Conservation (phyloP, 2,329 filamentous ascomycete species). For the Fusarium secorum region DNA sequence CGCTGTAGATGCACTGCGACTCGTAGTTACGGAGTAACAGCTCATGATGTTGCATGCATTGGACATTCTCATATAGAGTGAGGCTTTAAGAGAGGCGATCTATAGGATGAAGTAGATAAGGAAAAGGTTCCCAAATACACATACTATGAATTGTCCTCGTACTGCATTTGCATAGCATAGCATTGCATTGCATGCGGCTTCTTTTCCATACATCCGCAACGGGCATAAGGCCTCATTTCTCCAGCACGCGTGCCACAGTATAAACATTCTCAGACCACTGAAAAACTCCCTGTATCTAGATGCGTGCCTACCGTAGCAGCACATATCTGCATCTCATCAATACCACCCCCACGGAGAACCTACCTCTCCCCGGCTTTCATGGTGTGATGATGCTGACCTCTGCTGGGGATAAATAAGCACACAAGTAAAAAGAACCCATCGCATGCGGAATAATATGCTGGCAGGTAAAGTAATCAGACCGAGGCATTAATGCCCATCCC, state of each 20-base stretch:
- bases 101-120: slow-evolving; percentile 7
- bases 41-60: neutral
- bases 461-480: neutral
- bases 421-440: slow-evolving; percentile 14
- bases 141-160: slow-evolving; percentile 15
- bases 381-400: slow-evolving; percentile 33
- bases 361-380: slow-evolving; percentile 10
- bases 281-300: neutral
- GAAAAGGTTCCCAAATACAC: neutral
- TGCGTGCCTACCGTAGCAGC: neutral
- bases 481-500: slow-evolving; percentile 21
- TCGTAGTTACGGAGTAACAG: neutral
- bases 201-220: slow-evolving; percentile 10
- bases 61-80: neutral
- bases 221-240: slow-evolving; percentile 19
- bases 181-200: slow-evolving; percentile 11
- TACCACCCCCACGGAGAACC: slow-evolving; percentile 12
- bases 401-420: slow-evolving; percentile 10
- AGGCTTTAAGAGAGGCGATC: slow-evolving; percentile 1
- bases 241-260: neutral
- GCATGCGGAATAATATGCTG: neutral
- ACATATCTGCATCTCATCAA: slow-evolving; percentile 19
- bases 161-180: slow-evolving; percentile 20
- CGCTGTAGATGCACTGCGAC: slow-evolving; percentile 26
- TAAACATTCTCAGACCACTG: slow-evolving; percentile 1